Evolutionary conservation across 2,329 filamentous ascomycete species (phyloP).

Genomic region (Paracamarosporium sp.): DNA sequence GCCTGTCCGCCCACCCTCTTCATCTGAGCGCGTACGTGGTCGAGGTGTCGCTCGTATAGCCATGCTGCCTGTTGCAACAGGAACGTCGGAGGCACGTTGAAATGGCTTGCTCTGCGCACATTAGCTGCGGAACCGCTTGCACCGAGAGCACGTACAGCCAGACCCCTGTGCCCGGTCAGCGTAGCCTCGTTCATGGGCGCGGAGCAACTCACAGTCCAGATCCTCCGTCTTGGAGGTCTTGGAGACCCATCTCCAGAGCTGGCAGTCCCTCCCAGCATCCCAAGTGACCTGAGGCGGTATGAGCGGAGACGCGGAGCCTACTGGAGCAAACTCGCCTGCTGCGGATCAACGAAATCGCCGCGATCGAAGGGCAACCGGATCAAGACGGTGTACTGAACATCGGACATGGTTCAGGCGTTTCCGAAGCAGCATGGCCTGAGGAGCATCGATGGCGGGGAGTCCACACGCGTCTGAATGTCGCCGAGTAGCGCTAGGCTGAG

Average conservation of each 20-base stretch:
- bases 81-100: constrained; percentile 86
- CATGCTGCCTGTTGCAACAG: constrained; percentile 92
- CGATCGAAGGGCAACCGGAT: constrained; percentile 89
- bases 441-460: too few relatives aligned
- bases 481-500: too few relatives aligned
- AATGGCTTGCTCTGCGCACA: constrained; percentile 66
- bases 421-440: too few relatives aligned
- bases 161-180: constrained; percentile 64
- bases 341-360: constrained; percentile 88
- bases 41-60: constrained; percentile 88
- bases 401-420: constrained; percentile 24
- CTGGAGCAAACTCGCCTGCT: constrained; percentile 66
- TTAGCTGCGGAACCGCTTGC: constrained; percentile 1
- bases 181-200: constrained; percentile 15
- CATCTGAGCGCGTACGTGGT: constrained; percentile 89
- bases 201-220: constrained; percentile 74
- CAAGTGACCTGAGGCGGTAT: constrained; percentile 73
- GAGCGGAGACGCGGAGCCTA: neutral
- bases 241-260: constrained; percentile 88
- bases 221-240: constrained; percentile 78
- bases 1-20: constrained; percentile 71
- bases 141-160: constrained; percentile 65
- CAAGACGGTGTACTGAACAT: constrained; percentile 71
- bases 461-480: too few relatives aligned
- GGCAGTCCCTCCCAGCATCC: constrained; percentile 85